Evolutionary conservation across 1,284 basidiomycete species (phyloP).

Genomic region (Irpex sp.): DNA sequence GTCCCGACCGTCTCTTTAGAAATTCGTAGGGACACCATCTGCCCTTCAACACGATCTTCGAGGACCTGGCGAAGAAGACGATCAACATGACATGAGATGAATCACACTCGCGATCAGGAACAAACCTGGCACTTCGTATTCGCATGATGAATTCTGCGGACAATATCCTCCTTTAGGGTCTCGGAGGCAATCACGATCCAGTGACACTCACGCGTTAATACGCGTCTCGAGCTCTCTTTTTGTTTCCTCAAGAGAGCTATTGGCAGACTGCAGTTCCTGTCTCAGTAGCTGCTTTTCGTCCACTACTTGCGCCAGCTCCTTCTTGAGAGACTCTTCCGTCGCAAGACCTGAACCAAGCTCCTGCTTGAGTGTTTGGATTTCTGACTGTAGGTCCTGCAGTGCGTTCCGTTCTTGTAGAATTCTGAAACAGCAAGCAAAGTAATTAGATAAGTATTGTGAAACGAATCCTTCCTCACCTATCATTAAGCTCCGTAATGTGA

Average conservation of each 20-base stretch:
- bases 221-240: conserved; percentile 33
- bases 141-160: conserved; percentile 31
- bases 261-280: conserved; percentile 14
- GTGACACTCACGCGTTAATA: conserved; percentile 31
- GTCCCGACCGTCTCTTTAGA: conserved; percentile 63
- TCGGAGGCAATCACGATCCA: background rate
- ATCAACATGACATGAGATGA: conserved; percentile 11
- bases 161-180: background rate
- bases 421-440: conserved; percentile 5
- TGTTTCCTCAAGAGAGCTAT: conserved; percentile 18
- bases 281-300: conserved; percentile 22
- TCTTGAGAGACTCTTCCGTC: conserved; percentile 21
- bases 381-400: conserved; percentile 25
- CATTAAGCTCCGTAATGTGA: conserved; percentile 28
- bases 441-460: background rate
- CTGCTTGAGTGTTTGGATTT: conserved; percentile 34
- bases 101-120: background rate
- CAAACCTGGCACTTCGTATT: conserved; percentile 34
- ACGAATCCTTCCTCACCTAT: conserved; percentile 27
- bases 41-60: conserved; percentile 70
- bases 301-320: conserved; percentile 15
- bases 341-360: conserved; percentile 34
- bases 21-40: conserved; percentile 55
- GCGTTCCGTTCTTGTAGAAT: conserved; percentile 21
- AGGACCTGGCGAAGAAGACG: conserved; percentile 47